phyloP scores from a whole-genome alignment of 768 basidiomycete genomes.

The Boletus vinaceobasis region DNA sequence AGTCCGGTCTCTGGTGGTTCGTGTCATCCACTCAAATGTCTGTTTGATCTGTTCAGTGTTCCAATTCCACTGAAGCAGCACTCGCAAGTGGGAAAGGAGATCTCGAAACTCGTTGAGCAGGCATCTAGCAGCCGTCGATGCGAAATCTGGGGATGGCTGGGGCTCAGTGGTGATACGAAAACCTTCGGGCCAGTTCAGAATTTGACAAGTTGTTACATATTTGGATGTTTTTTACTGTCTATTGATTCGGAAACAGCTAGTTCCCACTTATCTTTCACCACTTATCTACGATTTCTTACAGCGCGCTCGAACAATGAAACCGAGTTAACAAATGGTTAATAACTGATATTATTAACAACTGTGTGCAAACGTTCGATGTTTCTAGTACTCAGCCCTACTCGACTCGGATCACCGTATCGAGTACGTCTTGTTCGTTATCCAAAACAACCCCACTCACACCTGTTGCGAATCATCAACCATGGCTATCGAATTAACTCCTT shows the following conservation, averaged over 20 bases:
- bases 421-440: not conserved
- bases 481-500: slow-evolving; percentile 62
- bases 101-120: not conserved
- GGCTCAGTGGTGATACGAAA: not conserved
- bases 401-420: not conserved
- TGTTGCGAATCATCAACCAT: slow-evolving; percentile 34
- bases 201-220: not conserved
- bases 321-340: not conserved
- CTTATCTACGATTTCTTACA: not conserved
- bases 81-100: not conserved
- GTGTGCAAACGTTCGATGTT: not conserved
- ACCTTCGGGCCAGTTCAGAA: not conserved
- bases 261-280: not conserved
- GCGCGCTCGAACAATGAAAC: not conserved
- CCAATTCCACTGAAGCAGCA: not conserved
- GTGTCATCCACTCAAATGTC: not conserved
- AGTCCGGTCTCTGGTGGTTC: not conserved
- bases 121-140: not conserved
- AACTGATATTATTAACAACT: not conserved
- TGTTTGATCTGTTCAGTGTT: not conserved
- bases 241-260: not conserved
- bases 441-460: not conserved
- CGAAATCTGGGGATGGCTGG: not conserved
- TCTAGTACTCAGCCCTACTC: not conserved
- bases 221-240: not conserved